Percentiles rank a stretch among this genome's conserved stretches.
Evolutionary conservation across 805 yeast genomes (phyloP).

Genomic region (Yarrowia yakushimensis): DNA sequence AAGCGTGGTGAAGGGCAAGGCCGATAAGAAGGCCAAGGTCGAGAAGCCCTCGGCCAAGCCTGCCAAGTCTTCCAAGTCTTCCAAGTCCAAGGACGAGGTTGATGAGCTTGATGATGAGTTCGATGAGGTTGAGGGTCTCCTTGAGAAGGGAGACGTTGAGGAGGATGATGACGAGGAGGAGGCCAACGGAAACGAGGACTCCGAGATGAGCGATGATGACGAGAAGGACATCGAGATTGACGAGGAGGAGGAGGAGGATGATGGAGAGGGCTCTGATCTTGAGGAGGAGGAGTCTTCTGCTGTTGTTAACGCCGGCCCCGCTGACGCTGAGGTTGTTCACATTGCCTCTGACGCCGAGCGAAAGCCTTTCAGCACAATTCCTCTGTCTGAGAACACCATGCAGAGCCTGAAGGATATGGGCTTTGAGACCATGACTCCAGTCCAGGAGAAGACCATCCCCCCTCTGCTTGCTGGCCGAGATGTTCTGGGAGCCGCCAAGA

Average conservation of each 20-base stretch:
- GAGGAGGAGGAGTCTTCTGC: slow-evolving; percentile 31
- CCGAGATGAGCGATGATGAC: slow-evolving; percentile 29
- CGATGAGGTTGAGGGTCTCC: slow-evolving; percentile 30
- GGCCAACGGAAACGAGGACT: slow-evolving; percentile 32
- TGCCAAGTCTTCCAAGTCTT: slow-evolving; percentile 13
- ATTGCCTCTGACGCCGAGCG: slow-evolving; percentile 33
- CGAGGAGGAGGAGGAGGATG: slow-evolving; percentile 36
- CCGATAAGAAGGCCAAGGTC: slow-evolving; percentile 16
- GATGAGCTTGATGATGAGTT: slow-evolving; percentile 31
- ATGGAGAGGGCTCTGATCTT: slow-evolving; percentile 36
- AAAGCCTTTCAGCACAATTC: slow-evolving; percentile 48
- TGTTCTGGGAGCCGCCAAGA: slow-evolving; percentile 98
- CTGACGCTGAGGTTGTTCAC: slow-evolving; percentile 21
- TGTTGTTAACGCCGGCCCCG: slow-evolving; percentile 26
- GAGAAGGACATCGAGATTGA: slow-evolving; percentile 34
- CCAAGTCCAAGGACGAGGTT: slow-evolving; percentile 29
- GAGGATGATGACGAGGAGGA: slow-evolving; percentile 35
- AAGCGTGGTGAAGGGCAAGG: slow-evolving; percentile 18
- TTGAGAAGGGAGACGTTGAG: slow-evolving; percentile 32
- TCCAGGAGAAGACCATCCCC: slow-evolving; percentile 93
- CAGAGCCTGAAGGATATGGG: slow-evolving; percentile 86
- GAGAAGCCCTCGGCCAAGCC: slow-evolving; percentile 5
- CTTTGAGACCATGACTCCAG: slow-evolving; percentile 85
- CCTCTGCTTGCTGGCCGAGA: slow-evolving; percentile 95
- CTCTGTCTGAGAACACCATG: slow-evolving; percentile 76